Conservation (phyloP, 2,329 filamentous ascomycete species). For the Botrytis fabae region DNA sequence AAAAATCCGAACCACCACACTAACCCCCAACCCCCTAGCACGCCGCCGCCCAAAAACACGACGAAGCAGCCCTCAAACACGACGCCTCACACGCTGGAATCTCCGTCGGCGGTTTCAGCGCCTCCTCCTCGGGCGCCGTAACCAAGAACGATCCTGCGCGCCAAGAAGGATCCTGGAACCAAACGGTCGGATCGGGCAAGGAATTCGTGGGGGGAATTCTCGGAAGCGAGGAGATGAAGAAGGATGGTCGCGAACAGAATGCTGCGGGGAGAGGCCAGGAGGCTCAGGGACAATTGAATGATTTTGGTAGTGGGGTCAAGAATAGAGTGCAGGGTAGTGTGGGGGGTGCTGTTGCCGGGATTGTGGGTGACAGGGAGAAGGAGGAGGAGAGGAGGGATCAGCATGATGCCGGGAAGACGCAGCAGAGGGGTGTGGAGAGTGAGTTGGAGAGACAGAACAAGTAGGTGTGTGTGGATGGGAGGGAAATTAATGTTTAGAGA, state of each 20-base stretch:
- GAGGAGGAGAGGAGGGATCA: slow-evolving; percentile 63
- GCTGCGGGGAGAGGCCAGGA: slow-evolving; percentile 77
- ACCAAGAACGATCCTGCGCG: slow-evolving; percentile 73
- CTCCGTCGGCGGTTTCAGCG: slow-evolving; percentile 71
- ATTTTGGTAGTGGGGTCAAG: slow-evolving; percentile 66
- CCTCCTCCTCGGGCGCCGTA: slow-evolving; percentile 68
- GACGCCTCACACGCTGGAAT: slow-evolving; percentile 72
- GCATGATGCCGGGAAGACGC: slow-evolving; percentile 81
- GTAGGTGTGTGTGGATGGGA: not conserved
- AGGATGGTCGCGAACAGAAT: slow-evolving; percentile 75
- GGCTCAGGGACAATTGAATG: slow-evolving; percentile 76
- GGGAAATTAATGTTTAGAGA: not conserved
- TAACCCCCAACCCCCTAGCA: slow-evolving; percentile 18
- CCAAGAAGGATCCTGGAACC: slow-evolving; percentile 74
- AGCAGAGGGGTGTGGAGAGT: slow-evolving; percentile 78
- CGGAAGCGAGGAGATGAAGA: slow-evolving; percentile 75
- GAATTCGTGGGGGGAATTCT: slow-evolving; percentile 74
- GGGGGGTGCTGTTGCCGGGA: slow-evolving; percentile 67
- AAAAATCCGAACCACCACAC: slow-evolving; percentile 9
- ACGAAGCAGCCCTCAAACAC: slow-evolving; percentile 65
- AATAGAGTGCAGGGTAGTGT: slow-evolving; percentile 70
- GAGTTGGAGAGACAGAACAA: slow-evolving; percentile 68
- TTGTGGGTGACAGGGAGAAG: slow-evolving; percentile 68
- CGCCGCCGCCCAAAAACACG: slow-evolving; percentile 53
- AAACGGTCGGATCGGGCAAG: slow-evolving; percentile 85